These are phyloP conservation scores for Colletotrichum scovillei DNA, from an alignment of 2,329 filamentous ascomycete species.

Conservation along the genomic window DNA sequence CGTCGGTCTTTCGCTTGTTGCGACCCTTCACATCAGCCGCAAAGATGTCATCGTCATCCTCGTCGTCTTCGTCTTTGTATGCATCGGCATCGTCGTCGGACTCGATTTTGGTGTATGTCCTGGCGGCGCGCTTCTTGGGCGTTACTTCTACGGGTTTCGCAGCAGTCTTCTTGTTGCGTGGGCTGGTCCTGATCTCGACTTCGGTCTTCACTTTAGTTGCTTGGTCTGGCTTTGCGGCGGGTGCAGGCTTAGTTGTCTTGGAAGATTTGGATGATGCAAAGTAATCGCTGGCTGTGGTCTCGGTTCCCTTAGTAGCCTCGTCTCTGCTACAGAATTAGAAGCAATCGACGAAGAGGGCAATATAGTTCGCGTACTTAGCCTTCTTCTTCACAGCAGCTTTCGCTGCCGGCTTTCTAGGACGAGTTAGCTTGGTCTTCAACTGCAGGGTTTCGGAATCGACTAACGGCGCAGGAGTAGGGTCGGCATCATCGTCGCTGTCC, in stretches of 20 bases:
- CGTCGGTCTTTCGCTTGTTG: slow-evolving; percentile 77
- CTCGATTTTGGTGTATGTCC: slow-evolving; percentile 53
- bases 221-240: slow-evolving; percentile 53
- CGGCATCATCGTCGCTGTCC: slow-evolving; percentile 84
- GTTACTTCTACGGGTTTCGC: slow-evolving; percentile 43
- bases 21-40: slow-evolving; percentile 75
- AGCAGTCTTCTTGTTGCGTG: slow-evolving; percentile 56
- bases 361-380: slow-evolving; percentile 53
- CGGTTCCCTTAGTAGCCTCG: slow-evolving; percentile 58
- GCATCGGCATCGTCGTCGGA: slow-evolving; percentile 65
- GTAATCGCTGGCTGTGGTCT: slow-evolving; percentile 68
- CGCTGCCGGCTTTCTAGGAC: slow-evolving; percentile 10
- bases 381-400: slow-evolving; percentile 64
- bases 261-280: slow-evolving; percentile 60
- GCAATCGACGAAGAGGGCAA: slow-evolving; percentile 10
- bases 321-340: slow-evolving; percentile 43
- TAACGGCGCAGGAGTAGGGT: slow-evolving; percentile 43
- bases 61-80: slow-evolving; percentile 75
- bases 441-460: neutral
- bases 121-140: slow-evolving; percentile 55
- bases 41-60: slow-evolving; percentile 84
- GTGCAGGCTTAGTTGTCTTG: slow-evolving; percentile 51
- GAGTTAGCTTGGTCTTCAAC: neutral
- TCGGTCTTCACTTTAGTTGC: slow-evolving; percentile 53
- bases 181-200: slow-evolving; percentile 63